Percentiles rank a stretch among this genome's conserved stretches.
Conservation (phyloP, 805 yeast species). For the Wickerhamomyces hampshirensis region DNA sequence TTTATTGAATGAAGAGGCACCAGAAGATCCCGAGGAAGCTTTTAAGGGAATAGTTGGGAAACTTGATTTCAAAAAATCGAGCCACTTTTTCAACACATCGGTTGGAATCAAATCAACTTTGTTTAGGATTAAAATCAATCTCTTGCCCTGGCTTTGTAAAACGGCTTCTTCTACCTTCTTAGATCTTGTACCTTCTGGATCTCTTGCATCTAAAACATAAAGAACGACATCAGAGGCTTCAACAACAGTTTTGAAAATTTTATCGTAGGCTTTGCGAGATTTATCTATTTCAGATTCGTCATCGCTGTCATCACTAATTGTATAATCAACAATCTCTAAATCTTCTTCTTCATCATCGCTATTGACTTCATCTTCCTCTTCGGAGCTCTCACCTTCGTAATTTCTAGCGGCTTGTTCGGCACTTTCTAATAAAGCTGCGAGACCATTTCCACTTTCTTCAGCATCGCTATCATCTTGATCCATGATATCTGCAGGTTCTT, state of each 20-base stretch:
- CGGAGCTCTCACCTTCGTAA: slow-evolving; percentile 51
- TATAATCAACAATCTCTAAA: slow-evolving; percentile 47
- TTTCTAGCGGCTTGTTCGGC: slow-evolving; percentile 85
- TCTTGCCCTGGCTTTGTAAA: slow-evolving; percentile 70
- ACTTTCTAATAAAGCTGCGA: slow-evolving; percentile 83
- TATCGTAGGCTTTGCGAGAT: slow-evolving; percentile 88
- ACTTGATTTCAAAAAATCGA: slow-evolving; percentile 65
- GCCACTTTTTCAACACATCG: slow-evolving; percentile 78
- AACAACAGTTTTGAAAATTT: slow-evolving; percentile 87
- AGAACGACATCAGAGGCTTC: slow-evolving; percentile 88
- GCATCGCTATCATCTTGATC: slow-evolving; percentile 34
- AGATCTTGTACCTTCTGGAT: slow-evolving; percentile 93
- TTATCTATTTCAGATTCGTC: slow-evolving; percentile 53
- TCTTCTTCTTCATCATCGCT: slow-evolving; percentile 37
- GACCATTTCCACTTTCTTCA: slow-evolving; percentile 45
- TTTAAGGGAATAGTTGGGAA: slow-evolving; percentile 92
- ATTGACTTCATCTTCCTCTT: slow-evolving; percentile 38
- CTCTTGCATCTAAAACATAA: slow-evolving; percentile 95
- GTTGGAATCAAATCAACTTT: slow-evolving; percentile 93
- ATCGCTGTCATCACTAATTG: slow-evolving; percentile 41
- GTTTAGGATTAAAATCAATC: slow-evolving; percentile 81
- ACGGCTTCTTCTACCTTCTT: slow-evolving; percentile 88
- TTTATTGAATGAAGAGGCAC: slow-evolving; percentile 64
- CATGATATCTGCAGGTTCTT: slow-evolving; percentile 30
- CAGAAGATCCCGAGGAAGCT: slow-evolving; percentile 72